Base-by-base conservation (phyloP, 495 filamentous ascomycete species). In the Mytilinidion resinicola region DNA sequence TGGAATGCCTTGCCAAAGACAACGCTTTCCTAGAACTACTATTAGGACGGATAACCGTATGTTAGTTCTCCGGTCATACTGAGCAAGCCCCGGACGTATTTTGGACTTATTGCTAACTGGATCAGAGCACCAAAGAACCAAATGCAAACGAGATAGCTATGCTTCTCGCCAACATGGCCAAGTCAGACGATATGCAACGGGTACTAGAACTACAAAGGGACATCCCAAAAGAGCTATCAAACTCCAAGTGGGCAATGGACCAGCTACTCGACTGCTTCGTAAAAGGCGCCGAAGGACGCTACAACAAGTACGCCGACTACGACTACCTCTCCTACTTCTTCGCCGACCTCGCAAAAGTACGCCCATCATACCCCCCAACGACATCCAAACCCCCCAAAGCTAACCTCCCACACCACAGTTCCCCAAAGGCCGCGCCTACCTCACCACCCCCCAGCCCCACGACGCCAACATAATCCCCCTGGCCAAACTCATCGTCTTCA, bases 201-300 rank as follows among this genome's bases (percentile, higher is more conserved):
- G 72, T 97, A 21, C 67, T 88, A 12, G 74, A 75, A 1, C 73
- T 87, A 25, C 86, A 85, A 62, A 83, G 88, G 49, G 62, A 73
- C 9, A 70, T 82, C 9, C 85, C 86, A 6, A 71, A 73, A 20
- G 78, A 78, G 14, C 77, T 86, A 19, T 91, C 91, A 3, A 77
- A 68, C 5, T 86, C 87, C 4, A 77, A 84, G 34, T 75, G 82
- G 42, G 87, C 86, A 11, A 82, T 96, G 51, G 89, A 96, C 69
- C 95, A 97, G 68, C 74, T 97, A 17, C 85, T 97, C 65, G 93
- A 96, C 69, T 86, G 92, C 66, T 98, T 97, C 68, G 95, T 97
- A 55, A 91, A 90, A 73, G 91, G 91, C 11, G 83, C 87, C 3
- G 85, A 88, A 55, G 86, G 85, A 0, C 73, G 75, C 2, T 88